Conservation (phyloP, 2,329 filamentous ascomycete genomes). For the Colletotrichum cuscutae region DNA sequence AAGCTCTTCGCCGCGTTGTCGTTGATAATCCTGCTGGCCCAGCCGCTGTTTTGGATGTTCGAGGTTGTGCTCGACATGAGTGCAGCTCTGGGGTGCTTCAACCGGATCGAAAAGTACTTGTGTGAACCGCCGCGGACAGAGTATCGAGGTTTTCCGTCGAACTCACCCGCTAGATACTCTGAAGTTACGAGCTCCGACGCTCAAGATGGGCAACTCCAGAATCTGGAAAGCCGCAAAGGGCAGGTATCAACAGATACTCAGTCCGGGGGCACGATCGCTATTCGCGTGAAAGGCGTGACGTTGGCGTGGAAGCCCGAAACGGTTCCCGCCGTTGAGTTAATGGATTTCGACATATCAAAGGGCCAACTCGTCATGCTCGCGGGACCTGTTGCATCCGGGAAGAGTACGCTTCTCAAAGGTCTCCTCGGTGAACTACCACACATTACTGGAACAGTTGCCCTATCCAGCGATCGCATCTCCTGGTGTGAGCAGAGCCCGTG, state of each 20-base stretch:
- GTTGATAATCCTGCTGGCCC: slow-evolving; percentile 37
- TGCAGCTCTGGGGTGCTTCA: slow-evolving; percentile 39
- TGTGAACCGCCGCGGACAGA: slow-evolving; percentile 41
- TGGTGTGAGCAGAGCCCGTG: slow-evolving; percentile 50
- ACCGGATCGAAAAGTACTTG: slow-evolving; percentile 42
- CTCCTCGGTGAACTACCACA: slow-evolving; percentile 47
- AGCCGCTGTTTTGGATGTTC: slow-evolving; percentile 50
- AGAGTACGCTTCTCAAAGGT: slow-evolving; percentile 54
- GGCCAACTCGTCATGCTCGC: slow-evolving; percentile 51
- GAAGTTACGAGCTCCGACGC: not conserved
- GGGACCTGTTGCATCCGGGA: slow-evolving; percentile 56
- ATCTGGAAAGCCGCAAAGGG: not conserved
- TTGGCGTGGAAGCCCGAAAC: slow-evolving; percentile 48
- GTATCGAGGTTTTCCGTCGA: slow-evolving; percentile 30
- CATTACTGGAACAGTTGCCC: slow-evolving; percentile 35
- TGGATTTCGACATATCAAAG: slow-evolving; percentile 46
- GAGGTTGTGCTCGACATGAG: slow-evolving; percentile 38
- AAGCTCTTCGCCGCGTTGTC: slow-evolving; percentile 38
- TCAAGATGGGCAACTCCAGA: not conserved
- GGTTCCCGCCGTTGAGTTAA: slow-evolving; percentile 40
- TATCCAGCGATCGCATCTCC: slow-evolving; percentile 36
- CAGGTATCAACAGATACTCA: not conserved
- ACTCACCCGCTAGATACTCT: not conserved
- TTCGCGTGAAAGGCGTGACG: slow-evolving; percentile 39
- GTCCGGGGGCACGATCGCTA: not conserved